These are phyloP conservation scores for Quercus mongolica DNA, from an alignment of 306 rosid species.

Conservation along the genomic window DNA sequence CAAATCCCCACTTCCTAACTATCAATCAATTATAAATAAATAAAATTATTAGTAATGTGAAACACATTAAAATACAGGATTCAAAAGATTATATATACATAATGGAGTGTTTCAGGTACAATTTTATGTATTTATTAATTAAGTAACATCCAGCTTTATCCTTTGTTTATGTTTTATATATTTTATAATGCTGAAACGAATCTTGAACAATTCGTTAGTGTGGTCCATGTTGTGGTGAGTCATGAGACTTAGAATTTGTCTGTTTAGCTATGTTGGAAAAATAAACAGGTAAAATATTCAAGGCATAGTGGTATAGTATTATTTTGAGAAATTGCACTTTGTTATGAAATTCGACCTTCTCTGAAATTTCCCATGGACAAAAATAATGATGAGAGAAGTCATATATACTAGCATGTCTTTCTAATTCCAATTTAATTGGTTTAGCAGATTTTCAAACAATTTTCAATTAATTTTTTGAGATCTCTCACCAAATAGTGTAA, in stretches of 20 bases:
- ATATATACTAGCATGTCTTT: neutral
- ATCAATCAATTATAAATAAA: no score
- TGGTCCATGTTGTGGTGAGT: neutral
- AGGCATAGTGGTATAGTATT: slow-evolving; percentile 5
- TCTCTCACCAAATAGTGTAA: neutral
- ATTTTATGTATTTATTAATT: no score
- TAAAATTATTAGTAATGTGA: no score
- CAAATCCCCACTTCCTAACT: no score
- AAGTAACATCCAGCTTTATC: no score
- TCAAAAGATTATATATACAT: no score
- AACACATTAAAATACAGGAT: no score
- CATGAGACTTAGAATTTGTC: neutral
- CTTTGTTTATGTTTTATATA: no score
- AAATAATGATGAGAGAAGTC: slow-evolving; percentile 7
- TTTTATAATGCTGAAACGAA: no score
- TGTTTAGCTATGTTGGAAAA: neutral
- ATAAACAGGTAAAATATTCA: neutral
- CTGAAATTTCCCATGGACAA: slow-evolving; percentile 23
- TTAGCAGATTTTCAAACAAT: neutral
- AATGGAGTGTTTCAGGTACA: no score
- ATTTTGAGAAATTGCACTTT: neutral
- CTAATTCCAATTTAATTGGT: neutral
- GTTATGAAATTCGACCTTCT: neutral
- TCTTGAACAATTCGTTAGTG: neutral
- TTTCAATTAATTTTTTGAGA: slow-evolving; percentile 3